Evolutionary conservation across 805 yeast species (phyloP).

Genomic region (Hanseniaspora thailandica): DNA sequence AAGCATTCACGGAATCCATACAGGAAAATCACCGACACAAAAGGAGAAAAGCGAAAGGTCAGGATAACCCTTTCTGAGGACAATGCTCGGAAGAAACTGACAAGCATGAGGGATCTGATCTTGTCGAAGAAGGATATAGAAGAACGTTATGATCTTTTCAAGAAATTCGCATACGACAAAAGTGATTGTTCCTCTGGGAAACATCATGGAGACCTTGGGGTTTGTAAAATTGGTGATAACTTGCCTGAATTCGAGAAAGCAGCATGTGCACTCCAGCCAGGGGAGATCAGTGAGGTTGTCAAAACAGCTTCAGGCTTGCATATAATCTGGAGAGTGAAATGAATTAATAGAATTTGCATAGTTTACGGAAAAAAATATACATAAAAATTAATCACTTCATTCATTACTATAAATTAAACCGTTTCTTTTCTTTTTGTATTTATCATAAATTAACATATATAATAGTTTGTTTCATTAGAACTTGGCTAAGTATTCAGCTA

Average conservation of each 20-base stretch:
- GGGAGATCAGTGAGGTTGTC: slow-evolving; percentile 70
- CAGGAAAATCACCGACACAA: slow-evolving; percentile 66
- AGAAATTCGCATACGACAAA: slow-evolving; percentile 63
- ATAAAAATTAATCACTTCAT: too few relatives aligned
- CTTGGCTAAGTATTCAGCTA: slow-evolving; percentile 39
- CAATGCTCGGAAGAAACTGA: slow-evolving; percentile 61
- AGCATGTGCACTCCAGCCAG: slow-evolving; percentile 67
- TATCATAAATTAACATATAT: not conserved
- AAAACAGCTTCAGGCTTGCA: slow-evolving; percentile 90
- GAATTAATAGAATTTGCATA: too few relatives aligned
- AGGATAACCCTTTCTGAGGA: slow-evolving; percentile 69
- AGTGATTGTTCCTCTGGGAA: slow-evolving; percentile 82
- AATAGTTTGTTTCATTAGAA: slow-evolving; percentile 18
- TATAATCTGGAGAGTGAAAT: slow-evolving; percentile 60
- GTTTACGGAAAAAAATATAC: too few relatives aligned
- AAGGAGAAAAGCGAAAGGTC: not conserved
- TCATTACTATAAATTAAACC: not conserved
- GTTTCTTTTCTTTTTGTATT: not conserved
- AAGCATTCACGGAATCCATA: slow-evolving; percentile 76
- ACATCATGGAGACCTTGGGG: slow-evolving; percentile 78
- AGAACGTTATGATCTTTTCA: slow-evolving; percentile 55
- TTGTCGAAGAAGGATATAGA: slow-evolving; percentile 50
- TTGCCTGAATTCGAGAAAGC: slow-evolving; percentile 89
- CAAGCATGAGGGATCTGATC: slow-evolving; percentile 38
- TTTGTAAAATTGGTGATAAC: slow-evolving; percentile 83